Conservation (phyloP, 148 eudicot species). For the Talinum fruticosum region DNA sequence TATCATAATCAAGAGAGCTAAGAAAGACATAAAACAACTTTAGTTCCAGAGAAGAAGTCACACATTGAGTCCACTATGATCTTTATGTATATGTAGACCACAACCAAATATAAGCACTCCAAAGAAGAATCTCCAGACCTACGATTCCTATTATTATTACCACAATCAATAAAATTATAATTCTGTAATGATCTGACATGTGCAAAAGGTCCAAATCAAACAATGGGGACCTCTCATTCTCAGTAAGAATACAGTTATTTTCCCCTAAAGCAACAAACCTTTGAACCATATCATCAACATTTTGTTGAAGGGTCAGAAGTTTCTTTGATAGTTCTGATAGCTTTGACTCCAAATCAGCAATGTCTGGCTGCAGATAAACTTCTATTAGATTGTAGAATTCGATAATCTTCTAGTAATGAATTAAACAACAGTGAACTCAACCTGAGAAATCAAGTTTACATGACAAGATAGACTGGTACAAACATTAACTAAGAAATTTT, state of each 20-base stretch:
- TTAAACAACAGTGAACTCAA: conserved; percentile 7
- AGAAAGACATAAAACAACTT: too few relatives aligned
- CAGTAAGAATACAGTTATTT: neutral
- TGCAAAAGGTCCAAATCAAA: neutral
- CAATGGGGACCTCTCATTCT: neutral
- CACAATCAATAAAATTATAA: neutral
- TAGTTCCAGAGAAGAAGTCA: too few relatives aligned
- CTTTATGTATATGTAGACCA: too few relatives aligned
- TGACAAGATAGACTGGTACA: neutral
- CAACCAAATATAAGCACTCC: too few relatives aligned
- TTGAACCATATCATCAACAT: conserved; percentile 91
- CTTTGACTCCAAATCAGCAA: conserved; percentile 86
- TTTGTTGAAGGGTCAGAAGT: conserved; percentile 73
- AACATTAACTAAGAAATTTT: neutral
- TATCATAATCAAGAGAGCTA: too few relatives aligned
- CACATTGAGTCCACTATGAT: too few relatives aligned
- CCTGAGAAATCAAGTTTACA: neutral
- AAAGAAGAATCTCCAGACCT: too few relatives aligned
- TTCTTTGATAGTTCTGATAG: conserved; percentile 77
- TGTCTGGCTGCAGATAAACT: conserved; percentile 76
- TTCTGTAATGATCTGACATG: neutral
- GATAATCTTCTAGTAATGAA: conserved; percentile 6
- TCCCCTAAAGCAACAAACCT: conserved; percentile 44
- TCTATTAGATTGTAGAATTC: conserved; percentile 29
- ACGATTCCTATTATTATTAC: neutral